Percentiles rank a stretch among this genome's conserved stretches.
Conservation (phyloP, 805 yeast genomes). For the Ogataea trehaloabstinens region DNA sequence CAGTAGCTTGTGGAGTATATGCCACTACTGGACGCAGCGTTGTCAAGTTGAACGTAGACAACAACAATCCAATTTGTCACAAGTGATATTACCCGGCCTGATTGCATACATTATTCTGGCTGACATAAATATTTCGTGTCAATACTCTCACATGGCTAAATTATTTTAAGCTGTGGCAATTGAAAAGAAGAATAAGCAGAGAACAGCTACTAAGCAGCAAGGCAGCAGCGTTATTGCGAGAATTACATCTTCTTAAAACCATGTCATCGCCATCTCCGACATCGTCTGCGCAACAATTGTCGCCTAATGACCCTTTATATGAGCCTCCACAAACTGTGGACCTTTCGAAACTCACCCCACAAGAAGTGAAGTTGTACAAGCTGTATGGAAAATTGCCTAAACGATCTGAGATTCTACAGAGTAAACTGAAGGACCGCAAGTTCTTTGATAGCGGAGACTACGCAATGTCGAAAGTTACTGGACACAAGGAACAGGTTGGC, state of each 20-base stretch:
- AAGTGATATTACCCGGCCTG: no score
- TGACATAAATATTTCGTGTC: no score
- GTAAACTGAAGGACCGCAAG: slow-evolving; percentile 81
- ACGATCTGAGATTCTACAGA: slow-evolving; percentile 68
- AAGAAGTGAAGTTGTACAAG: slow-evolving; percentile 73
- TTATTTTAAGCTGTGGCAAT: no score
- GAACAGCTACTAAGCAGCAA: no score
- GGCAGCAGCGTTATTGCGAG: no score
- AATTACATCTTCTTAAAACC: no score
- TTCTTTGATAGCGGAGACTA: slow-evolving; percentile 94
- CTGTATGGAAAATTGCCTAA: slow-evolving; percentile 87
- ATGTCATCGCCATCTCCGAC: slow-evolving; percentile 17
- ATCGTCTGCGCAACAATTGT: slow-evolving; percentile 17
- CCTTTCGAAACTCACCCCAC: slow-evolving; percentile 61
- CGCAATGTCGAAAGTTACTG: slow-evolving; percentile 71
- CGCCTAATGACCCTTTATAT: slow-evolving; percentile 50
- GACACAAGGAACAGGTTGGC: slow-evolving; percentile 38
- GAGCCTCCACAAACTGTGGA: slow-evolving; percentile 43
- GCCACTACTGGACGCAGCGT: neutral
- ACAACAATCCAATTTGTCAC: no score
- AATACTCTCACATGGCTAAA: no score
- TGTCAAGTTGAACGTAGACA: no score
- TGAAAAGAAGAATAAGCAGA: no score
- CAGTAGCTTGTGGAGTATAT: neutral
- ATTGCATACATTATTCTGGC: no score